These are phyloP conservation scores for Trifolium fragiferum DNA, from an alignment of 306 rosid species.

Conservation along the genomic window DNA sequence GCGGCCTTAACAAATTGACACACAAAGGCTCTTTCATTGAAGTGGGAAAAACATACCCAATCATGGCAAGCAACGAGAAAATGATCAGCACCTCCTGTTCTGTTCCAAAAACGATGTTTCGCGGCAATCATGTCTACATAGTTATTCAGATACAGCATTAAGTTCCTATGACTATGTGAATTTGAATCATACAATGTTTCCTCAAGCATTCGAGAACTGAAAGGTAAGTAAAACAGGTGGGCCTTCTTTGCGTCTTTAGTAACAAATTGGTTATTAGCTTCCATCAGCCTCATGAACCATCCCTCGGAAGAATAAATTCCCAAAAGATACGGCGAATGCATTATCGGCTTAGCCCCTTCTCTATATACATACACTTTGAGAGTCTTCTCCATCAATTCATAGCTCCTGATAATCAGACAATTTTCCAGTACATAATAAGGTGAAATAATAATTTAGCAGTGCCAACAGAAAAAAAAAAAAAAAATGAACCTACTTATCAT, in stretches of 20 bases:
- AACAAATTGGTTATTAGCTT: constrained; percentile 61
- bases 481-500: not conserved
- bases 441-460: constrained; percentile 28
- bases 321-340: constrained; percentile 74
- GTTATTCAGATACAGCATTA: constrained; percentile 58
- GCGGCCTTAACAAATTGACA: not conserved
- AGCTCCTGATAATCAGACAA: constrained; percentile 70
- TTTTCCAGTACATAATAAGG: constrained; percentile 25
- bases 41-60: constrained; percentile 67
- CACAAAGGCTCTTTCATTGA: constrained; percentile 29
- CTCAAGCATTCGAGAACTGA: constrained; percentile 84
- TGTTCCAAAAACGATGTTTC: constrained; percentile 82
- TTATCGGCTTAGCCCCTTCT: constrained; percentile 78
- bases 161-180: constrained; percentile 70
- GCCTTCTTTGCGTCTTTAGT: constrained; percentile 73
- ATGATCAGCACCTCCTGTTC: constrained; percentile 95
- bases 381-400: constrained; percentile 83
- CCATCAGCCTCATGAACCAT: constrained; percentile 90
- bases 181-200: constrained; percentile 62
- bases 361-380: constrained; percentile 77
- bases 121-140: constrained; percentile 62
- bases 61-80: constrained; percentile 98
- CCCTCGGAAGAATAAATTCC: constrained; percentile 98
- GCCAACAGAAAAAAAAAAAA: not conserved
- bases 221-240: constrained; percentile 90